Conservation (phyloP, 2,329 filamentous ascomycete species). For the Trichoderma guizhouense region DNA sequence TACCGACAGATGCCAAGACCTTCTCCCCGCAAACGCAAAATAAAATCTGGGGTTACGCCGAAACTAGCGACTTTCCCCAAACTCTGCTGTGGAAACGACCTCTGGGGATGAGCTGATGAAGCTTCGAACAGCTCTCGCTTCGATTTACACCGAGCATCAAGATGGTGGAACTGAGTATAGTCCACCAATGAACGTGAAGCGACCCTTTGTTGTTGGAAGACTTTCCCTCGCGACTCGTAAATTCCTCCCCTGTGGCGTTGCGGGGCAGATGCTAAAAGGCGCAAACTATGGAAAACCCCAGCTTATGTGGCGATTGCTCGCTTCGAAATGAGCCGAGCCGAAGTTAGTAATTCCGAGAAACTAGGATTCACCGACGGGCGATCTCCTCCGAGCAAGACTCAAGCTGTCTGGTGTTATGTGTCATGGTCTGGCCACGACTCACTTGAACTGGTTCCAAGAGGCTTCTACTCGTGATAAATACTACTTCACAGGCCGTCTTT, state of each 20-base stretch:
- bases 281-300: background rate
- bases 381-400: background rate
- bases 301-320: background rate
- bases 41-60: background rate
- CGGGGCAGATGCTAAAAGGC: background rate
- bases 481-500: background rate
- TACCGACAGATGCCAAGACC: background rate
- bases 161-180: background rate
- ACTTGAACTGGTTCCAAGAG: background rate
- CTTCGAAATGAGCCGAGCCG: constrained; percentile 9
- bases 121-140: background rate
- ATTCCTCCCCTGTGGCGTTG: background rate
- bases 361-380: background rate
- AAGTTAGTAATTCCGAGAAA: background rate
- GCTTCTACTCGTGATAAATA: background rate
- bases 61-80: background rate
- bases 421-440: background rate
- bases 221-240: background rate
- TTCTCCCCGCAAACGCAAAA: background rate
- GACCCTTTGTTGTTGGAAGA: background rate
- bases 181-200: background rate
- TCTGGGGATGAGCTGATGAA: background rate
- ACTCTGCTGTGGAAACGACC: background rate
- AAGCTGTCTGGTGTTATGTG: background rate
- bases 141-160: background rate